Evolutionary conservation across 805 yeast species (phyloP).

Genomic region (Kluyveromyces lactis): DNA sequence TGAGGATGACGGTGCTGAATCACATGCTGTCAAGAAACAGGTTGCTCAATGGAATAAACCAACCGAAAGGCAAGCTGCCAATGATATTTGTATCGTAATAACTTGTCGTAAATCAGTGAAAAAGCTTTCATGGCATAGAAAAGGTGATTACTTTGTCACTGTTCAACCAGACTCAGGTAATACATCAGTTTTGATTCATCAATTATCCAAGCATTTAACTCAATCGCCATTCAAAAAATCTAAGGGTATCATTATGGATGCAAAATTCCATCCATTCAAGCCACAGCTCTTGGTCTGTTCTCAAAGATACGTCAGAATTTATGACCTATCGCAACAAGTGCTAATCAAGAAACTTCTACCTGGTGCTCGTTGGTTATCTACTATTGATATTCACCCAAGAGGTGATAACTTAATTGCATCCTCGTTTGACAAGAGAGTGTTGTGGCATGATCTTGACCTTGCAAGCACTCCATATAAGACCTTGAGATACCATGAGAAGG

Average conservation of each 20-base stretch:
- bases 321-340: slow-evolving; percentile 81
- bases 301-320: slow-evolving; percentile 84
- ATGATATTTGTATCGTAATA: slow-evolving; percentile 69
- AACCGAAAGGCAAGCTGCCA: slow-evolving; percentile 45
- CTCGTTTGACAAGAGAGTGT: slow-evolving; percentile 87
- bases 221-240: slow-evolving; percentile 93
- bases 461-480: slow-evolving; percentile 89
- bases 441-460: slow-evolving; percentile 96
- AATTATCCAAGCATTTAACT: slow-evolving; percentile 84
- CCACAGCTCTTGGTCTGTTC: slow-evolving; percentile 92
- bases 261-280: slow-evolving; percentile 92
- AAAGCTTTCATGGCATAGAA: slow-evolving; percentile 89
- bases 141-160: slow-evolving; percentile 93
- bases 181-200: slow-evolving; percentile 87
- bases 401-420: slow-evolving; percentile 93
- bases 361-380: slow-evolving; percentile 91
- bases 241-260: slow-evolving; percentile 91
- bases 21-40: slow-evolving; percentile 36
- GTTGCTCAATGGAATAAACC: slow-evolving; percentile 84
- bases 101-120: slow-evolving; percentile 61
- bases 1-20: slow-evolving; percentile 34
- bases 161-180: slow-evolving; percentile 93
- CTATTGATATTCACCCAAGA: slow-evolving; percentile 89
- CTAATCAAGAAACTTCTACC: slow-evolving; percentile 81
- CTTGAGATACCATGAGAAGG: slow-evolving; percentile 87